phyloP scores from a whole-genome alignment of 2,329 filamentous ascomycete species.

The Drechslerella coelobrocha region DNA sequence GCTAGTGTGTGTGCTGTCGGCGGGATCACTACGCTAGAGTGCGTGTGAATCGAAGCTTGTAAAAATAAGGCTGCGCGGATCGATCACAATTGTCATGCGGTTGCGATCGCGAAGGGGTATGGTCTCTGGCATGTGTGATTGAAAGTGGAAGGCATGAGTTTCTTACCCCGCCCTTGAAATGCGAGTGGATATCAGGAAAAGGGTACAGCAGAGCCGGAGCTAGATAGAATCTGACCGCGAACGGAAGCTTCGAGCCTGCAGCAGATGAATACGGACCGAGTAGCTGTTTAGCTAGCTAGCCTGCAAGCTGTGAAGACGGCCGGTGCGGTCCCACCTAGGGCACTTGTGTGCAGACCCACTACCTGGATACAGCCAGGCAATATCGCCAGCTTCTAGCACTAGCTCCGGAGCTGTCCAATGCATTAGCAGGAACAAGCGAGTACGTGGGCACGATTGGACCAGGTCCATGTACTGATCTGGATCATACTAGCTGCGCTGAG shows the following conservation, averaged over 20 bases:
- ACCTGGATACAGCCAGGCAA: slow-evolving; percentile 6
- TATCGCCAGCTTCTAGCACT: slow-evolving; percentile 10
- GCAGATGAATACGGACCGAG: slow-evolving; percentile 4
- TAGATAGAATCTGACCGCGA: slow-evolving; percentile 42
- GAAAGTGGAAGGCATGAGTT: neutral
- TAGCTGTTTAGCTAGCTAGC: slow-evolving; percentile 9
- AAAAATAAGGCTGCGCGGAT: neutral
- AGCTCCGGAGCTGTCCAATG: slow-evolving; percentile 9
- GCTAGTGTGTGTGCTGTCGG: slow-evolving; percentile 35
- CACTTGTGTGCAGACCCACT: slow-evolving; percentile 25
- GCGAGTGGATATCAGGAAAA: slow-evolving; percentile 12
- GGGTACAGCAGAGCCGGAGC: slow-evolving; percentile 24
- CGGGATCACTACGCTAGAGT: slow-evolving; percentile 17
- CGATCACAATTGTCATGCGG: neutral
- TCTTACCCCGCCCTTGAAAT: slow-evolving; percentile 25
- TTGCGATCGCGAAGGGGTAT: neutral
- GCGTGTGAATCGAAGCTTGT: neutral
- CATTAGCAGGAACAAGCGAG: slow-evolving; percentile 7
- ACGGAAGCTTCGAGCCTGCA: slow-evolving; percentile 22
- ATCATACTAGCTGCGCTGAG: neutral
- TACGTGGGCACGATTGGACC: slow-evolving; percentile 3
- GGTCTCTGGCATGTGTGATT: neutral
- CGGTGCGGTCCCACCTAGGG: neutral
- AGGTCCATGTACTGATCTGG: neutral
- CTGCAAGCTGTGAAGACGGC: slow-evolving; percentile 4